Base-by-base conservation (phyloP, 768 basidiomycete genomes). In the Leucocoprinus sp. region DNA sequence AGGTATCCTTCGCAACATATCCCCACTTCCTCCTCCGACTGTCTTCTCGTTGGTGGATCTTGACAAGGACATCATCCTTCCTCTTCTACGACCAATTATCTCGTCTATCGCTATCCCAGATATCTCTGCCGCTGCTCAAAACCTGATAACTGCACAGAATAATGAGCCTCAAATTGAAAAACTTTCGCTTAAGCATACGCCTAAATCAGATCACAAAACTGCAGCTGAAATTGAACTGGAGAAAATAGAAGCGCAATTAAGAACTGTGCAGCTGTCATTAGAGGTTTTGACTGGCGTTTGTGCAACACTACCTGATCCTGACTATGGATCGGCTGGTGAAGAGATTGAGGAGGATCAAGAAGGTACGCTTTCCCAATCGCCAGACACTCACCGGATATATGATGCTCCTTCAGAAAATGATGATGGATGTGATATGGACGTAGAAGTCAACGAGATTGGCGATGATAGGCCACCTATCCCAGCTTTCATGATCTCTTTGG, bases 221-320 rank as follows among this genome's bases (percentile, higher is more conserved):
- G 57, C 69, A 1, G 72, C 72, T 11, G 85, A 93, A 57, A 45
- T 78, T 8, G 80, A 84, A 54, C 71, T 96, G 2, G 85, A 88
- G 50, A 66, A 66, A 22, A 66, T 92, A 11, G 93, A 97, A 62
- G 66, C 69, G 12, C 75, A 66, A 44, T 61, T 96, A 42, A 72
- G 82, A 54, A 85, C 84, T 1, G 72, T 89, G 8, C 84, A 86
- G 52, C 72, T 93, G 24, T 79, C 84, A n/a, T 68, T 96, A 21
- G 93, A 97, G 64, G 79, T 96, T 39, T 61, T 96, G 51, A 93
- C 91, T 0, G 84, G 84, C 23, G 69, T 76, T n/a, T 96, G 89
- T 58, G 92, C 92, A 15, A 88, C 82, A 5, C 64, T 96, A 31
- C 89, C 89, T 4, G 89, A 91, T 54, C 78, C 84, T 14, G 78